These are phyloP conservation scores for Metrosideros polymorpha DNA, from an alignment of 441 rosid genomes.

Conservation along the genomic window DNA sequence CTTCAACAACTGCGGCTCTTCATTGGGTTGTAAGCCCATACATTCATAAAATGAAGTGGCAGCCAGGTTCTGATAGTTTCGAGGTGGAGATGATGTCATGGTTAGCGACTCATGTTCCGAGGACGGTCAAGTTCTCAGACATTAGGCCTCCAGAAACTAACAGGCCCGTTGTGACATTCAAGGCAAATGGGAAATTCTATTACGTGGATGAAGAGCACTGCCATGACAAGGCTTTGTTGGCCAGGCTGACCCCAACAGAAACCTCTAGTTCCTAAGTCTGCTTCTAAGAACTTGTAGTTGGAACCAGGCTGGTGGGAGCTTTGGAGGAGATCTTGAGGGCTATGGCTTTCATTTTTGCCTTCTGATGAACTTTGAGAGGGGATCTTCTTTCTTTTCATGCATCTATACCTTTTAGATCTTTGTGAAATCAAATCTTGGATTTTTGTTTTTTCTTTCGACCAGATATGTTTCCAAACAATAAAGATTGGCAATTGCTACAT, in stretches of 20 bases:
- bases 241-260: slow-evolving; percentile 57
- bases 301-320: neutral
- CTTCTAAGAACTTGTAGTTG: slow-evolving; percentile 63
- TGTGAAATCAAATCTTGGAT: neutral
- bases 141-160: slow-evolving; percentile 65
- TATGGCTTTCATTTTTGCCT: neutral
- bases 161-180: slow-evolving; percentile 77
- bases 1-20: slow-evolving; percentile 69
- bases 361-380: neutral
- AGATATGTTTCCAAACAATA: neutral
- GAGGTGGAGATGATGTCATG: slow-evolving; percentile 93
- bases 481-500: neutral
- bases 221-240: slow-evolving; percentile 79
- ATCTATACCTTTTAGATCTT: neutral
- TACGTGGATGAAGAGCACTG: slow-evolving; percentile 72
- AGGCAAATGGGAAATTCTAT: slow-evolving; percentile 69
- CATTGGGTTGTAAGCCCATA: slow-evolving; percentile 97
- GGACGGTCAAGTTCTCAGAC: slow-evolving; percentile 70
- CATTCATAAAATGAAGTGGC: slow-evolving; percentile 83
- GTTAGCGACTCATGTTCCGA: slow-evolving; percentile 52
- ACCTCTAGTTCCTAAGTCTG: slow-evolving; percentile 45
- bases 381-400: neutral
- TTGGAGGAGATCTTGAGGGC: neutral
- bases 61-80: slow-evolving; percentile 80
- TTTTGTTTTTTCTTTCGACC: neutral